Percentiles rank a stretch among this genome's conserved stretches.
Conservation (phyloP, 306 rosid genomes). For the Cucurbita ficifolia region DNA sequence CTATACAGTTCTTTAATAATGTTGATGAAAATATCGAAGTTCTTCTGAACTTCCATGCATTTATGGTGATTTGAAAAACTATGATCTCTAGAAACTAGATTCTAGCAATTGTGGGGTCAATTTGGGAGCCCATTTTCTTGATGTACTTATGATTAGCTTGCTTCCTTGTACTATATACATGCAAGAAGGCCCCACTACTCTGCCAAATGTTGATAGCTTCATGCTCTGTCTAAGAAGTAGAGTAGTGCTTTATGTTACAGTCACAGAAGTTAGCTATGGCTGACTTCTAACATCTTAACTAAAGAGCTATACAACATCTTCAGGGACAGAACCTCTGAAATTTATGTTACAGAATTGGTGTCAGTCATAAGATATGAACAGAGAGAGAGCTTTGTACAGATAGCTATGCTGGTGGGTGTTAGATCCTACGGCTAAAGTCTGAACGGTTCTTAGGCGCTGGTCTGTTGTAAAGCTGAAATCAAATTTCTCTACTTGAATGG, state of each 20-base stretch:
- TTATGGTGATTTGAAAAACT: not conserved
- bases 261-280: not conserved
- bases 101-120: not conserved
- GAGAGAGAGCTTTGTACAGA: conserved; percentile 4
- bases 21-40: not conserved
- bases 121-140: not conserved
- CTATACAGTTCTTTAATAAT: not conserved
- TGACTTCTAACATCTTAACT: not conserved
- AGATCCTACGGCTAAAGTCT: not conserved
- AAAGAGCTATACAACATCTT: not conserved
- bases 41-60: not conserved
- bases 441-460: not conserved
- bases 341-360: not conserved
- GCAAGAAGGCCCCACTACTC: too few species aligned
- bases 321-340: not conserved
- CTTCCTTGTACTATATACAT: too few species aligned
- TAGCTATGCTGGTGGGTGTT: not conserved
- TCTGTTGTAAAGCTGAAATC: not conserved
- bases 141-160: not conserved
- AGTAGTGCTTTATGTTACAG: not conserved
- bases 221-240: not conserved
- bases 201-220: too few species aligned
- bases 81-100: not conserved
- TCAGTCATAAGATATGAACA: not conserved
- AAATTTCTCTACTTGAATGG: not conserved